Percentiles rank a stretch among this genome's conserved stretches.
phyloP scores from a whole-genome alignment of 495 filamentous ascomycete genomes.

The Neurospora sp. region DNA sequence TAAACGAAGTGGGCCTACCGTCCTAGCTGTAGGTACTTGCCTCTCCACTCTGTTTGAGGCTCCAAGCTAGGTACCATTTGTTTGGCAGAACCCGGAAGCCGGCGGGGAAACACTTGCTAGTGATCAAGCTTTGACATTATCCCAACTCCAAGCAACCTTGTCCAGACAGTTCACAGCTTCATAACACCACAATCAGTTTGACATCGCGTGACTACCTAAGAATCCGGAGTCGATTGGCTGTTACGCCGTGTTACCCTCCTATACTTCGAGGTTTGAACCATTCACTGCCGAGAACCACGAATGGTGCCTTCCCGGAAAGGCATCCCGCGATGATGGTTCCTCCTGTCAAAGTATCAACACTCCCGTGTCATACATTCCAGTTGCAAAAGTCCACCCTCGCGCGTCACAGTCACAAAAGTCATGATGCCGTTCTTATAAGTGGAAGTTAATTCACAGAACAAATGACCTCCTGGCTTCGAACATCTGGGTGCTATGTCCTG shows the following conservation, averaged over 20 bases:
- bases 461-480: not conserved
- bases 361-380: not conserved
- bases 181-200: not conserved
- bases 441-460: not conserved
- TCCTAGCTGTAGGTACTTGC: not conserved
- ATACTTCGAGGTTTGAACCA: not conserved
- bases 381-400: not conserved
- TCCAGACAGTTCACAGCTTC: not conserved
- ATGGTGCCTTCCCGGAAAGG: not conserved
- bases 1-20: not conserved
- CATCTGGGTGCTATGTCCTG: not conserved
- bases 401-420: not conserved
- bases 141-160: not conserved
- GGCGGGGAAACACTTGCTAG: not conserved
- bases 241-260: not conserved
- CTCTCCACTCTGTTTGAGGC: not conserved
- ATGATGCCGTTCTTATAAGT: not conserved
- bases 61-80: not conserved
- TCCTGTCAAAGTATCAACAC: not conserved
- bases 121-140: not conserved
- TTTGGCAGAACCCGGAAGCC: not conserved
- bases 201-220: not conserved
- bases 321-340: not conserved
- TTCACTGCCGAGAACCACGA: not conserved
- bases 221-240: not conserved